Base-by-base conservation (phyloP, 2,329 filamentous ascomycete genomes). In the Rhytidhysteron rufulum region DNA sequence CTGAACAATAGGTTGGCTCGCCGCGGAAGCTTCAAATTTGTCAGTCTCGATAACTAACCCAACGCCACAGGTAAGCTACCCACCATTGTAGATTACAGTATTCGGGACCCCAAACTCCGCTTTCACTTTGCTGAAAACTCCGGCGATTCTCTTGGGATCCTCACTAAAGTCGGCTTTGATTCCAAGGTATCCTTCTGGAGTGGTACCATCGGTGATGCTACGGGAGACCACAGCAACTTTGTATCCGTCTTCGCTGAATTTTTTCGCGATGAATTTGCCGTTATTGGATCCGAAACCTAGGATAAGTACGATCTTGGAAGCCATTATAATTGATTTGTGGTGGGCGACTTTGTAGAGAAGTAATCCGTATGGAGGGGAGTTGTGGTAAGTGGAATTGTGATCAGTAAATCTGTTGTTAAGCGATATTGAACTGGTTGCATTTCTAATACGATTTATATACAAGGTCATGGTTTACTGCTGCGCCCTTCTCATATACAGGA, bases 81-180 rank as follows among this genome's bases (percentile, higher is more conserved):
- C 38, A 61, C 55, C 55, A 48, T 71, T 73, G 42, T 71, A 72
- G 3, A 73, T 56, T 4, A 73, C 63, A 2, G 74, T 70, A 40
- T 61, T 66, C 5, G 70, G 70, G n/a, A 56, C 38, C 15, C 65
- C 59, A 6, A 68, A 47, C 19, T 47, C 27, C 34, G 43, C 35
- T 34, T 65, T 66, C 3, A 72, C 67, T 44, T 62, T 59, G 1
- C 52, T 43, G 48, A 75, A 76, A 3, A 62, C 53, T 2, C 39
- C 42, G 3, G 49, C 41, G 2, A 75, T 55, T n/a, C 53, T 50
- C 2, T 54, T 37, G 0, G 69, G 56, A 9, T 68, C 17, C 25
- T 29, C n/a, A 16, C 11, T n/a, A 15, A 32, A 32, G 15, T 32
- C 30, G 8, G 11, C 16, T 17, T 43, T 42, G 32, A 71, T 57